Evolutionary conservation across 495 filamentous ascomycete species (phyloP), one percentile per base, ranked within the genome.

Genomic region (Cudoniella acicularis): DNA sequence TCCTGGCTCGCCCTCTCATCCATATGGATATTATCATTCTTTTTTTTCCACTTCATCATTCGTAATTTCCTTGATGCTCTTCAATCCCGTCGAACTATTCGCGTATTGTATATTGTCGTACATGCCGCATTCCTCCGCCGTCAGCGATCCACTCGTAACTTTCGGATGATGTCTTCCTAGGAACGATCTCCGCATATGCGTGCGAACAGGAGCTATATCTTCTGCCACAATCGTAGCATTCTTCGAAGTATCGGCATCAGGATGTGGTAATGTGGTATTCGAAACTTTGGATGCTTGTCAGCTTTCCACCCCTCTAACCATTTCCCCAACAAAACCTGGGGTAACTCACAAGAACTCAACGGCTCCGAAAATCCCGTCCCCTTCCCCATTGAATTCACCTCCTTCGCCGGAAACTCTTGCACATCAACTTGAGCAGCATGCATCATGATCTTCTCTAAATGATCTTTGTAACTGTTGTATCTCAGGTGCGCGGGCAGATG

Each of bases 241-340:
- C 2, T 52, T 47, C 30, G 59, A 63, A 9, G 63, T 68, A 40
- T 68, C 65, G 17, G 65, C 65, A n/a, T 60, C 56, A 11, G 65
- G 65, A 24, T 68, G 65, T 3, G 52, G 47, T 4, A 65, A 56
- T n/a, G 65, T 68, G 13, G 65, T 68, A 36, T 68, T 68, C 30
- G 48, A 59, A 49, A 27, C 64, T 62, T 65, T 16, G 3, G 52
- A 30, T 22, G 9, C 10, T 10, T 22, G 52, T 55, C 36, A 55
- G 41, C 25, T 10, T 8, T 8, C 18, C 8, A 13, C 10, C 20
- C 10, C 8, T 8, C 10, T 20, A 13, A 48, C 45, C 18, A 10
- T 21, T 20, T 20, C 6, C 22, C 18, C 10, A 46, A 18, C 9
- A 30, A 23, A 46, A 46, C 8, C 17, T 21, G n/a, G 45, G 54